Base-by-base conservation (phyloP, 768 basidiomycete species). In the Suillus occidentalis region DNA sequence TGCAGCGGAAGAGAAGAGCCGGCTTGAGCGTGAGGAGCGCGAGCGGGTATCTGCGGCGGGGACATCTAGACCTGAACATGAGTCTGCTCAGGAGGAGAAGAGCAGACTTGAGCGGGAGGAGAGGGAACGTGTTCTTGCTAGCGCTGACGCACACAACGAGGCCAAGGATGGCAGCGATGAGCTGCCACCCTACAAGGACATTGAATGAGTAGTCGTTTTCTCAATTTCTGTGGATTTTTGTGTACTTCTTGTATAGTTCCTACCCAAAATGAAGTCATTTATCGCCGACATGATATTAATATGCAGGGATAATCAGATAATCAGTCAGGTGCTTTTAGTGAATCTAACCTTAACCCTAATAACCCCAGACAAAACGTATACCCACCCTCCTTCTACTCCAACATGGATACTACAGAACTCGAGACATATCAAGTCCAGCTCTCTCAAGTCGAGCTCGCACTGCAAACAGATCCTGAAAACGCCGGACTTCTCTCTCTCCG, bases 381-480 rank as follows among this genome's bases (percentile, higher is more conserved):
- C 58, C 18, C 40, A 40, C 58, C 28, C 18, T 31, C 22, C 8
- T 59, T 28, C 31, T 40, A 18, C 45, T 58, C 57, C 59, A 60
- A n/a, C n/a, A 76, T 76, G 75, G 75, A 92, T 74, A 87, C 85
- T 71, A 81, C 85, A 65, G 94, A 95, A 76, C 85, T 95, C 65
- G 94, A 95, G 77, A 92, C 91, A 2, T 95, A 94, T 73, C 91
- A 95, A 80, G 90, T 91, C 13, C 92, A 94, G 74, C 88, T 94
- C 65, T 87, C 89, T n/a, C 92, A 95, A 75, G 93, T 95, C 66
- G 91, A 95, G 75, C 78, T 87, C 62, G 90, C 92, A 22, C 87
- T 96, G 56, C 81, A 86, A 58, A 76, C 86, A 49, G 94, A 95
- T 72, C 90, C 92, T 6, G 80, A 81, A 70, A 95, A 93, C 74